Base-by-base conservation (phyloP, 1,139 yeast species). In the Saccharomyces hybrid region DNA sequence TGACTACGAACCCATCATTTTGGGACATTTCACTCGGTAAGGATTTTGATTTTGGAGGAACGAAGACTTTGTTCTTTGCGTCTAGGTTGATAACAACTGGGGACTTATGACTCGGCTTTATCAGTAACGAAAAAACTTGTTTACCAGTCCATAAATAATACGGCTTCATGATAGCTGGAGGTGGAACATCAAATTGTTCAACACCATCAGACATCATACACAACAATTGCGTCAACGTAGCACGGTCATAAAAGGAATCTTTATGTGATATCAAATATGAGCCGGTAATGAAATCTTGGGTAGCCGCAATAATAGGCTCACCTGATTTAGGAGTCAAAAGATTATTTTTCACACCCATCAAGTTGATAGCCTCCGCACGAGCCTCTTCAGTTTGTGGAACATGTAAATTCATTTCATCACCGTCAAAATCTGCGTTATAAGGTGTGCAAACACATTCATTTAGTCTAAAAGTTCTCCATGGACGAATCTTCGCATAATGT, bases 401-500 rank as follows among this genome's bases (percentile, higher is more conserved):
- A 68, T 95, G 99, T 68, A 95, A 77, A 71, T 95, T 95, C 99
- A 95, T 95, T 73, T 95, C 99, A 73, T 95, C 99, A 71, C 99
- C 99, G 72, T 95, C 99, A 68, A 95, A 95, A 80, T 95, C 99
- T 47, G 99, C 99, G 71, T 95, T 95, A 73, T 93, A 95, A 1
- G 99, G 99, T 0, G 99, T 93, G 76, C 99, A 95, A 14, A 93
- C 99, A 85, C 99, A 95, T 72, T 95, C 99, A 68, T 95, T 95
- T 64, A 95, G 79, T 62, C 99, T 79, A 75, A 95, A 88, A 0
- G 99, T 95, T 75, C 99, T 81, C 99, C 99, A 95, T 0, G 99
- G 99, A 64, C 96, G 81, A 64, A 95, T 84, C 67, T 89, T 91
- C 49, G 97, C 99, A 70, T 85, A 90, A 76, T 95, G 99, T 1